A percentile compares a stretch with the other conserved stretches of the same genome.
These are phyloP conservation scores for Aspergillus sclerotiicarbonarius DNA, from an alignment of 495 filamentous ascomycete genomes.

Conservation along the genomic window DNA sequence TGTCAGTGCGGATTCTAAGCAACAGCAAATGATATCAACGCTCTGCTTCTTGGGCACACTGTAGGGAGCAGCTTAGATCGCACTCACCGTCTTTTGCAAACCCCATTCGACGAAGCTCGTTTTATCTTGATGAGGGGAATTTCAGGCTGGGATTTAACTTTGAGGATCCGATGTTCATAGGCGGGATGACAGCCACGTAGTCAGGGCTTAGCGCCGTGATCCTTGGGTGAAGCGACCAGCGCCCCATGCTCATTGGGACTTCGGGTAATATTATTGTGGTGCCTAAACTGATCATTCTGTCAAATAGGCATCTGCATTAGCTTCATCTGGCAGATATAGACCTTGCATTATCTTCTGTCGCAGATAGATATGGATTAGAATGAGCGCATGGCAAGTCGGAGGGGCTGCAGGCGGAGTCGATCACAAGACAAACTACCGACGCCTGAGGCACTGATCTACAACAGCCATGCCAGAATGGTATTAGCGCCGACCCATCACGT, in stretches of 20 bases:
- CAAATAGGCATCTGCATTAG: background rate
- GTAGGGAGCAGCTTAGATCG: background rate
- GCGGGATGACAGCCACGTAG: conserved; percentile 10
- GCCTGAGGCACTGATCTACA: background rate
- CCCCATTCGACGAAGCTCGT: background rate
- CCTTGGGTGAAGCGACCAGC: background rate
- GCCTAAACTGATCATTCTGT: background rate
- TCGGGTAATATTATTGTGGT: background rate
- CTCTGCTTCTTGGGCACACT: background rate
- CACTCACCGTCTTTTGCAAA: background rate
- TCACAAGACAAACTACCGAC: background rate
- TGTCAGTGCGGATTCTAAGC: background rate
- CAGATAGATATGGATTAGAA: background rate
- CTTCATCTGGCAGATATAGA: background rate
- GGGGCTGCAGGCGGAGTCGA: background rate
- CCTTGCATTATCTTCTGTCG: background rate
- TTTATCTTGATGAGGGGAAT: background rate
- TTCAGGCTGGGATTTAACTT: background rate
- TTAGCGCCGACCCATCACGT: too few species aligned
- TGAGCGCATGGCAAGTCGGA: background rate
- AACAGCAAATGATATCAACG: background rate
- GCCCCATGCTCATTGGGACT: conserved; percentile 1
- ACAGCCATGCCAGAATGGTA: too few species aligned
- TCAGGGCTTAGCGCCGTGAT: conserved; percentile 7
- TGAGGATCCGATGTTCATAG: background rate